phyloP scores from a whole-genome alignment of 805 yeast species.

The Scheffersomyces lignosus region DNA sequence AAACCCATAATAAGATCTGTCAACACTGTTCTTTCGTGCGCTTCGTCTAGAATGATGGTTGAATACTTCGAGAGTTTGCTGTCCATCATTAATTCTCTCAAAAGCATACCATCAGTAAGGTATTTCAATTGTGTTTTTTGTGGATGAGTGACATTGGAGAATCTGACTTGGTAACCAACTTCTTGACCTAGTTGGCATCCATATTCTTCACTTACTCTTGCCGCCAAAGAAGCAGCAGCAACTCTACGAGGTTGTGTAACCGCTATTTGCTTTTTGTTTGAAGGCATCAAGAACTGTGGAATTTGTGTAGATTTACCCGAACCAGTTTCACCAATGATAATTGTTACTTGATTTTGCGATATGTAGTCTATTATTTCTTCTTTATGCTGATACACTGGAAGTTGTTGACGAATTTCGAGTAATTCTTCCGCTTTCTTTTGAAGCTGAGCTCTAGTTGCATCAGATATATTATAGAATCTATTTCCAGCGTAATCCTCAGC shows the following conservation, averaged over 20 bases:
- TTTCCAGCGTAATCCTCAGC: slow-evolving; percentile 7
- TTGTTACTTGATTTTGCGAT: slow-evolving; percentile 60
- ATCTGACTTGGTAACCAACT: slow-evolving; percentile 93
- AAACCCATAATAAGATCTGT: slow-evolving; percentile 91
- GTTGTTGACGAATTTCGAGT: slow-evolving; percentile 50
- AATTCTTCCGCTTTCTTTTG: slow-evolving; percentile 45
- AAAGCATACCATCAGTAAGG: slow-evolving; percentile 95
- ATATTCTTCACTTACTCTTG: slow-evolving; percentile 86
- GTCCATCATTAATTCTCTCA: slow-evolving; percentile 86
- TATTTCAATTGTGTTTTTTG: slow-evolving; percentile 71
- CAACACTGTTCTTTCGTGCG: slow-evolving; percentile 92
- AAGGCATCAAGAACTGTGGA: slow-evolving; percentile 81
- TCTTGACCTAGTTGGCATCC: slow-evolving; percentile 75
- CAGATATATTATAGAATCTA: slow-evolving; percentile 10
- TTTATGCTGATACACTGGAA: slow-evolving; percentile 78
- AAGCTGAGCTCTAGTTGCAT: slow-evolving; percentile 23
- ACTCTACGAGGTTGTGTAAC: slow-evolving; percentile 98
- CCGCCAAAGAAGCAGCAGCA: slow-evolving; percentile 92
- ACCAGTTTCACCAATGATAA: slow-evolving; percentile 95
- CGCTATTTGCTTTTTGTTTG: slow-evolving; percentile 61
- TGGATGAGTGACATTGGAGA: slow-evolving; percentile 64
- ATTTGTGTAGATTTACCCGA: slow-evolving; percentile 97
- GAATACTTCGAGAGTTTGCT: slow-evolving; percentile 62
- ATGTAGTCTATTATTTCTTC: slow-evolving; percentile 61
- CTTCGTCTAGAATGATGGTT: slow-evolving; percentile 88